Conservation (phyloP, 768 basidiomycete species). For the Melanogaster broomeanus region DNA sequence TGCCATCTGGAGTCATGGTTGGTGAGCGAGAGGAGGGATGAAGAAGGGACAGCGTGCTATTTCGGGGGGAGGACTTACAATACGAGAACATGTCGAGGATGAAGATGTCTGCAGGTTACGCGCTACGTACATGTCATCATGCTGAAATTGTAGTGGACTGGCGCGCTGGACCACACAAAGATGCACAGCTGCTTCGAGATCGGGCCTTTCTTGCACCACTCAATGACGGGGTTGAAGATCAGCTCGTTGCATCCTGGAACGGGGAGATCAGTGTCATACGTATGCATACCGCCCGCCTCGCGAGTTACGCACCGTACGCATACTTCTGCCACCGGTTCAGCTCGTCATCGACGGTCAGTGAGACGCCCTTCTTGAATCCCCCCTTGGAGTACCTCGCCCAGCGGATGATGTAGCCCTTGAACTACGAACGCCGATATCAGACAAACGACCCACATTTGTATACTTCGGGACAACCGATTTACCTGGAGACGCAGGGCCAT, state of each 20-base stretch:
- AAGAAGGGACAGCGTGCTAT: background rate
- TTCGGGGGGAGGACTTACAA: constrained; percentile 33
- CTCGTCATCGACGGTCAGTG: constrained; percentile 87
- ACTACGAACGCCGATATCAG: constrained; percentile 35
- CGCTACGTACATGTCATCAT: constrained; percentile 49
- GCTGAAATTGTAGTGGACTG: constrained; percentile 79
- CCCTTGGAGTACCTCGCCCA: constrained; percentile 86
- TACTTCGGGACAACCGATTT: too few species aligned
- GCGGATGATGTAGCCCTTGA: constrained; percentile 33
- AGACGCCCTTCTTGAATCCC: constrained; percentile 92
- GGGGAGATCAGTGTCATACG: constrained; percentile 34
- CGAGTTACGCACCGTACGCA: constrained; percentile 58
- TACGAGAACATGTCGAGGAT: constrained; percentile 49
- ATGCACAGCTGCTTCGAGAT: constrained; percentile 78
- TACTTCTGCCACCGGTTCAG: constrained; percentile 94
- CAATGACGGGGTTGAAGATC: constrained; percentile 80
- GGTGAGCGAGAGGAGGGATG: background rate
- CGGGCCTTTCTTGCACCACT: constrained; percentile 80
- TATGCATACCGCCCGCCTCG: constrained; percentile 17
- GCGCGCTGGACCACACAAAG: constrained; percentile 76
- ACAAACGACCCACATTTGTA: too few species aligned
- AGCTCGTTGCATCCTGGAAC: constrained; percentile 46
- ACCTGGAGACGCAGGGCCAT: constrained; percentile 60
- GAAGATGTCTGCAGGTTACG: too few species aligned
- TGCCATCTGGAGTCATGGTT: constrained; percentile 48